Conservation (phyloP, 2,329 filamentous ascomycete genomes). For the Elsinoe ampelina region DNA sequence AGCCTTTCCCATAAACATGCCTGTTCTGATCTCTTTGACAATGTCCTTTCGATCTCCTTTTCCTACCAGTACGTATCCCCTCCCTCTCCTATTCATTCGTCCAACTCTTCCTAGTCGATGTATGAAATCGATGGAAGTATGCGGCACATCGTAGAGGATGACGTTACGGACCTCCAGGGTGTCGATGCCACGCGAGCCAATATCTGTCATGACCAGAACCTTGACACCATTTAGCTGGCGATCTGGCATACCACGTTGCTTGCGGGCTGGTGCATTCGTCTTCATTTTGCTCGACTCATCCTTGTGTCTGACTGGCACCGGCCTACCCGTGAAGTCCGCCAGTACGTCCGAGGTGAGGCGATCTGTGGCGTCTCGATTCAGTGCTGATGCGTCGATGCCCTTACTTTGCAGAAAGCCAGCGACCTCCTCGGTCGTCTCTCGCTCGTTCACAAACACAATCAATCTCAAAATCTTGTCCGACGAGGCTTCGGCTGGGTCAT, state of each 20-base stretch:
- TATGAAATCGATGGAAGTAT: constrained; percentile 96
- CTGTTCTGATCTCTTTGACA: constrained; percentile 83
- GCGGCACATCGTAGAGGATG: constrained; percentile 92
- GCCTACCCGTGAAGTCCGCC: constrained; percentile 57
- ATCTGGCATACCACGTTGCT: constrained; percentile 10
- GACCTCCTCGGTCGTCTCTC: constrained; percentile 75
- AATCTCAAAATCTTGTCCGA: constrained; percentile 64
- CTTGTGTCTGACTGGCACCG: constrained; percentile 2
- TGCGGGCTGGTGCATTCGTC: not conserved
- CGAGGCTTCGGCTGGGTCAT: constrained; percentile 42
- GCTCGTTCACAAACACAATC: constrained; percentile 93
- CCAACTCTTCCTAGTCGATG: constrained; percentile 88
- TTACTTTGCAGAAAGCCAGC: constrained; percentile 71
- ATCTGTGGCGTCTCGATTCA: constrained; percentile 76
- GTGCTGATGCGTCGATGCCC: constrained; percentile 76
- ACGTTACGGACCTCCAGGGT: constrained; percentile 86
- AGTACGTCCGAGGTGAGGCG: constrained; percentile 69
- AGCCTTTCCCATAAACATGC: constrained; percentile 43
- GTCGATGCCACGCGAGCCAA: constrained; percentile 88
- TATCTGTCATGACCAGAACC: constrained; percentile 87
- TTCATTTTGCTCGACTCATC: not conserved
- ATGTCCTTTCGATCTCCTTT: constrained; percentile 84
- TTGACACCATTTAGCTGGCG: constrained; percentile 65
- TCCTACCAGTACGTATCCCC: constrained; percentile 83
- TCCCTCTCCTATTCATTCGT: constrained; percentile 80